Base-by-base conservation (phyloP, 2,329 filamentous ascomycete species). In the Exophiala sp. region DNA sequence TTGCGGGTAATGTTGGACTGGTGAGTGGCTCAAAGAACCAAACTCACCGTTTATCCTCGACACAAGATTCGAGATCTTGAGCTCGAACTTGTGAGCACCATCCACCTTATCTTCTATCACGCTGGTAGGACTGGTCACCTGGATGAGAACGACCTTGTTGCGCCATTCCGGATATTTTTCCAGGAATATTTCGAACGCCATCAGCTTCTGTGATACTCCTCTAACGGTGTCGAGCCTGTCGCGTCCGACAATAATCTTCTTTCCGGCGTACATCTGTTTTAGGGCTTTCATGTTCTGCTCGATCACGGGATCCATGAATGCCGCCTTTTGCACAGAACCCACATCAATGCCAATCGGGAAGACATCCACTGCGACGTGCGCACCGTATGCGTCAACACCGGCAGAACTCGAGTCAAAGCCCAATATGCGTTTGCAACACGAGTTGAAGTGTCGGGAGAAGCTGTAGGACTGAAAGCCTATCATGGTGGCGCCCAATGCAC, bases 301-400 rank as follows among this genome's bases (percentile, higher is more conserved):
- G 16, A 88, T 86, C 20, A 85, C 83, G 0, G 82, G 75, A 41
- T 85, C 78, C 3, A 82, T 83, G 72, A 89, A 95, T 0, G 91
- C 91, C 42, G 84, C 75, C 49, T 80, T 80, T 66, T 90, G 84
- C 12, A 94, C 89, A 58, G 86, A 85, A 57, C 82, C 81, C n/a
- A 87, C 89, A 69, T 96, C 90, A 62, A 97, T 95, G 34, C 92
- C 94, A 58, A 96, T 96, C 12, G 92, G 91, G 69, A 96, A 95
- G 12, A 95, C 90, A 52, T 92, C 91, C 16, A 96, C 89, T 47
- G 91, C 89, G 20, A 96, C 90, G 62, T 92, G 88, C 8, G 87
- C 83, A 6, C 91, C 92, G 66, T 92, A 95, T 3, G 89, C 89
- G 68, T 96, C 89, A 4, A 96, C 89, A 5, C 91, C 90, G 3